phyloP scores from a whole-genome alignment of 164 flowering plant genomes.

The Kalanchoe fedtschenkoi region DNA sequence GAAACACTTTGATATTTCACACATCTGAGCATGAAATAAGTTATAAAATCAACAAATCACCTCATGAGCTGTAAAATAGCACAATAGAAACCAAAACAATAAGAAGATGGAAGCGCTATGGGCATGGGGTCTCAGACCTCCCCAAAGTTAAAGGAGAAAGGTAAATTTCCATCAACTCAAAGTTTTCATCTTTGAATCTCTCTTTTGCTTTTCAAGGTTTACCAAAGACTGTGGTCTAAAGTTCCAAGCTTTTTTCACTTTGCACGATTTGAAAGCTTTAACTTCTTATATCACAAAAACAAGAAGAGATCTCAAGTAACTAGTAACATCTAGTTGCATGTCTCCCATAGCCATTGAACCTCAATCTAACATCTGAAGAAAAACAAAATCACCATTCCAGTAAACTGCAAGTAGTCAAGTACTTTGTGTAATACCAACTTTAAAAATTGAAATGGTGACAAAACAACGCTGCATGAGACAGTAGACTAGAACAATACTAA shows the following conservation, averaged over 20 bases:
- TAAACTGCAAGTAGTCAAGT: background rate
- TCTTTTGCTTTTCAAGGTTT: background rate
- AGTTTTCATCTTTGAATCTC: background rate
- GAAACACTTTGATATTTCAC: no score
- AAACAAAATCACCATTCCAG: background rate
- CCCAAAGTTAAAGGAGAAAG: conserved; percentile 1
- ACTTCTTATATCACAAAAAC: no score
- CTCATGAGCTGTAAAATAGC: no score
- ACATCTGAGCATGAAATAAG: no score
- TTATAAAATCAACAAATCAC: no score
- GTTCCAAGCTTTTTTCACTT: background rate
- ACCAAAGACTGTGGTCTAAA: background rate
- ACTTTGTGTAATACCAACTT: background rate
- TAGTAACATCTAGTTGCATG: no score
- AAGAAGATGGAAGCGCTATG: no score
- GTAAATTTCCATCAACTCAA: background rate
- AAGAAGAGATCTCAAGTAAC: no score
- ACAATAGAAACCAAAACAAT: no score
- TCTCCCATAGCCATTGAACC: no score
- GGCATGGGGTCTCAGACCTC: no score
- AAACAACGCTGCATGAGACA: background rate
- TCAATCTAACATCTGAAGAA: background rate
- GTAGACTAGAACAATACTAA: background rate
- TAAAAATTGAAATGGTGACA: background rate
- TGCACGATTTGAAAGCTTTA: no score